These are phyloP conservation scores for Vicia villosa DNA, from an alignment of 306 rosid species.

Conservation along the genomic window DNA sequence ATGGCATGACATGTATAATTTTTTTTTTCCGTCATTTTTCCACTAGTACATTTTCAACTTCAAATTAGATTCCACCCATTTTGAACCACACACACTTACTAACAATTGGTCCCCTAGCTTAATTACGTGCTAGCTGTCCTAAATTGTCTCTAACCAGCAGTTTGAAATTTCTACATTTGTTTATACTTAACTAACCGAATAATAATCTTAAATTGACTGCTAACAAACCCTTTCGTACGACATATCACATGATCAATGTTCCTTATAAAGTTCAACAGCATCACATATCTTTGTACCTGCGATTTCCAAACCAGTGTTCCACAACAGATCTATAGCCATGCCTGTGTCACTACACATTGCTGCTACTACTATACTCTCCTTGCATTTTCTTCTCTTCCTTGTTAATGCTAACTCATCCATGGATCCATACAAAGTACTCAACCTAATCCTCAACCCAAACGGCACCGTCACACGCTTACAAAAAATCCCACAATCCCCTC, in stretches of 20 bases:
- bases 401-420: slow-evolving; percentile 4
- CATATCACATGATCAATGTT: background rate
- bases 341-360: background rate
- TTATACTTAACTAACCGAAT: background rate
- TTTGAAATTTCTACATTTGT: no score
- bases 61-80: background rate
- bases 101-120: background rate
- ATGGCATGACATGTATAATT: no score
- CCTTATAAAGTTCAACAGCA: background rate
- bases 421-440: slow-evolving; percentile 52
- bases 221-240: background rate
- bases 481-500: slow-evolving; percentile 36
- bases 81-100: background rate
- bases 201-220: no score
- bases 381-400: background rate
- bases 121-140: background rate
- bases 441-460: slow-evolving; percentile 45
- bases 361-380: background rate
- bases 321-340: background rate
- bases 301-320: background rate
- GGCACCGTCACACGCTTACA: slow-evolving; percentile 50
- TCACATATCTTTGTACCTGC: background rate
- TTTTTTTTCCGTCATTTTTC: no score
- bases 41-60: no score
- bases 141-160: background rate